Evolutionary conservation across 192 early-diverging fungal species (phyloP), one percentile per base, ranked within the genome.

Genomic region (Bifiguratus adelaidae): DNA sequence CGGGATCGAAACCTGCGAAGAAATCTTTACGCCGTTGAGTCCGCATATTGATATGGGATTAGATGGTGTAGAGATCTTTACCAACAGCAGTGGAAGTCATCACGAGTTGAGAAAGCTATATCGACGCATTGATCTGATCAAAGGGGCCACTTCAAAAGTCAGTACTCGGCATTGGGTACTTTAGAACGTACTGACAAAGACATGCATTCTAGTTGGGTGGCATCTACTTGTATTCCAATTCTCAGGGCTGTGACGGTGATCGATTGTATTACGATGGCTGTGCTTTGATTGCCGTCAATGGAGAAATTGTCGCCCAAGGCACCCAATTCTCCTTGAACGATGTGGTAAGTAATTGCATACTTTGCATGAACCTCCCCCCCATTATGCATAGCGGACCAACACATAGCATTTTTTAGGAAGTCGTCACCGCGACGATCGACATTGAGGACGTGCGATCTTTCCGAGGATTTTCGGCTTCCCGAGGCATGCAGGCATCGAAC

Each of bases 171-270:
- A n/a, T n/a, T n/a, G n/a, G n/a, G 20, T 15, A 15, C 24, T 11
- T 32, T 21, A 36, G 8, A 3, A 3, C 37, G 4, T 37, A 22
- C 55, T 29, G 30, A 40, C 25, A 27, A 21, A 20, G 35, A 27
- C 1, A 21, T 19, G 23, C 13, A 24, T 21, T 52, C 19, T 41
- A 85, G 76, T 81, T 79, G 23, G 96, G 96, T 50, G 96, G 96
- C 18, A 70, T 92, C 7, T 99, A 99, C 53, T 53, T 97, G 22
- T 99, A 99, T 48, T 65, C 94, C 7, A 99, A 99, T 61, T 93
- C 95, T 53, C 77, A 88, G 58, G 96, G 96, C 0, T 99, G 96
- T 51, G 96, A 99, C 50, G 96, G 92, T 22, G 96, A 99, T 58
- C 81, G 96, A 16, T 65, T 96, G 19, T 99, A 99, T 67, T 99